Conservation (phyloP, 768 basidiomycete genomes). For the Nevesoporus exiguus region DNA sequence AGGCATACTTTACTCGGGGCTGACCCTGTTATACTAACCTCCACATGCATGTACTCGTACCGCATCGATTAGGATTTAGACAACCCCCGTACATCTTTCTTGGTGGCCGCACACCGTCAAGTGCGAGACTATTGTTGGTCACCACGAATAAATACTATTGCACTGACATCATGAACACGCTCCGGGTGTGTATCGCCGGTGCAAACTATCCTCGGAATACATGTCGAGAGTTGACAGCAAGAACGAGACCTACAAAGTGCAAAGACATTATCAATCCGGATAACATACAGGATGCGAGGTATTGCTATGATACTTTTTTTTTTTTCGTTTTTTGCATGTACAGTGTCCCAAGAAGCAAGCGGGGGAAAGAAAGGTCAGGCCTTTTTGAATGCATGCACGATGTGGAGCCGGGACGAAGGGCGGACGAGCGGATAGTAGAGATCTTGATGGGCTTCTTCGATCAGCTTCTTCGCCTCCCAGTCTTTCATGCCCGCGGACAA, state of each 20-base stretch:
- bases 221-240: constrained; percentile 1
- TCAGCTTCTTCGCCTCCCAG: constrained; percentile 51
- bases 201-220: constrained; percentile 3
- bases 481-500: constrained; percentile 50
- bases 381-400: constrained; percentile 51
- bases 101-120: not conserved
- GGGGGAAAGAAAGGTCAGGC: constrained; percentile 3
- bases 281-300: constrained; percentile 19
- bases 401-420: constrained; percentile 52
- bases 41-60: constrained; percentile 20
- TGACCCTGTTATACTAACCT: constrained; percentile 33
- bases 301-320: constrained; percentile 31
- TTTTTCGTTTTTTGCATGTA: constrained; percentile 10
- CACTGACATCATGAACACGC: constrained; percentile 8
- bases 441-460: constrained; percentile 61
- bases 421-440: constrained; percentile 56
- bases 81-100: not conserved
- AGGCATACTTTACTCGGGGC: constrained; percentile 83
- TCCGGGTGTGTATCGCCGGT: not conserved
- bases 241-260: constrained; percentile 53
- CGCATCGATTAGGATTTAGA: constrained; percentile 6
- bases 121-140: constrained; percentile 5
- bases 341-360: constrained; percentile 19
- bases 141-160: constrained; percentile 11
- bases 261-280: constrained; percentile 81